Percentiles rank a stretch among this genome's conserved stretches.
These are phyloP conservation scores for Chlamydomonas reinhardtii DNA, from an alignment of 163 green algal genomes.

Conservation along the genomic window DNA sequence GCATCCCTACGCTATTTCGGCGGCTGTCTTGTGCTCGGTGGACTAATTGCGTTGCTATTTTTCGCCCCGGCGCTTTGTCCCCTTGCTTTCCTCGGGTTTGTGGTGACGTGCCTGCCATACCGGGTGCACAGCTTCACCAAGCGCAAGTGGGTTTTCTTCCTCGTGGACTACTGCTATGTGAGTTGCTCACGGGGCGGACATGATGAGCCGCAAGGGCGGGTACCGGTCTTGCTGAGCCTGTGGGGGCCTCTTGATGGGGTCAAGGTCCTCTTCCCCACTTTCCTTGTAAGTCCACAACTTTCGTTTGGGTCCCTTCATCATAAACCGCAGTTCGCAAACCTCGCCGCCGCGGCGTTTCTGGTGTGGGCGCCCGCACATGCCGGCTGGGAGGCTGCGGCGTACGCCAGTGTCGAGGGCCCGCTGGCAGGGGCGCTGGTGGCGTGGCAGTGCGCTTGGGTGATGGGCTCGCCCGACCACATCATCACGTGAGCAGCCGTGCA, in stretches of 20 bases:
- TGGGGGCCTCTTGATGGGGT: too few relatives aligned
- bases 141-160: constrained; percentile 68
- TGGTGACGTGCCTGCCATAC: constrained; percentile 44
- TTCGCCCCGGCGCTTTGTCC: constrained; percentile 33
- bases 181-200: too few relatives aligned
- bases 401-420: constrained; percentile 80
- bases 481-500: constrained; percentile 58
- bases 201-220: too few relatives aligned
- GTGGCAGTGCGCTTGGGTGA: constrained; percentile 84
- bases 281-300: too few relatives aligned
- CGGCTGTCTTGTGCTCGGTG: neutral
- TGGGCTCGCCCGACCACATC: constrained; percentile 66
- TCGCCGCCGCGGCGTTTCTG: constrained; percentile 62
- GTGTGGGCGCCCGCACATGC: constrained; percentile 44
- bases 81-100: constrained; percentile 47
- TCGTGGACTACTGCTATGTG: constrained; percentile 86
- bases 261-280: neutral
- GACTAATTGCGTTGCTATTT: neutral
- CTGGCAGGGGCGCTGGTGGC: constrained; percentile 75
- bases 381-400: constrained; percentile 57
- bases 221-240: too few relatives aligned
- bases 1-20: neutral
- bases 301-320: too few relatives aligned
- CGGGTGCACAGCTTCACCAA: constrained; percentile 37
- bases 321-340: constrained; percentile 68